Conservation (phyloP, 2,329 filamentous ascomycete genomes). For the Hymenoscyphus infarciens region DNA sequence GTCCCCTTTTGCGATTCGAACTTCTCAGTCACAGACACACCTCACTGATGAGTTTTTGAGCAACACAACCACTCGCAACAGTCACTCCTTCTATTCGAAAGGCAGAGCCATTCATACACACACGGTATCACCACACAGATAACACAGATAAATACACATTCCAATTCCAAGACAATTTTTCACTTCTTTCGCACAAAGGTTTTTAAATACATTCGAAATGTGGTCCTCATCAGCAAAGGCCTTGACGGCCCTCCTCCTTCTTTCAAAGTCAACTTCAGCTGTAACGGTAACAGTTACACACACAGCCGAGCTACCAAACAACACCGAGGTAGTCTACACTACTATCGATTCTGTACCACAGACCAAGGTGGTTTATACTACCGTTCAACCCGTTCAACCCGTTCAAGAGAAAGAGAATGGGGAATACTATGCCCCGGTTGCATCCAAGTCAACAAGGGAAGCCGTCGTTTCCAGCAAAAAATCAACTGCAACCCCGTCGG, state of each 20-base stretch:
- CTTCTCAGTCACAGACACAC: neutral
- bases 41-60: neutral
- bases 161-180: neutral
- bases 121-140: neutral
- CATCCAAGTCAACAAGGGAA: neutral
- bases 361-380: neutral
- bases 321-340: conserved; percentile 3
- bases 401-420: neutral
- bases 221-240: conserved; percentile 21
- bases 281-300: neutral
- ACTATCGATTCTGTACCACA: neutral
- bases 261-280: conserved; percentile 19
- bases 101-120: conserved; percentile 13
- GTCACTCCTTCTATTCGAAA: conserved; percentile 12
- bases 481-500: conserved; percentile 13
- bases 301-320: neutral
- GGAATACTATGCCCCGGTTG: neutral
- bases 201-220: conserved; percentile 16
- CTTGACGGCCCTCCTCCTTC: conserved; percentile 22
- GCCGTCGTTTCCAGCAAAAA: conserved; percentile 13
- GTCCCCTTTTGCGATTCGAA: neutral
- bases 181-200: conserved; percentile 2
- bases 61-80: neutral
- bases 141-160: conserved; percentile 4
- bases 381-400: neutral